Base-by-base conservation (phyloP, 2,329 filamentous ascomycete genomes). In the Neonectria ditissima region DNA sequence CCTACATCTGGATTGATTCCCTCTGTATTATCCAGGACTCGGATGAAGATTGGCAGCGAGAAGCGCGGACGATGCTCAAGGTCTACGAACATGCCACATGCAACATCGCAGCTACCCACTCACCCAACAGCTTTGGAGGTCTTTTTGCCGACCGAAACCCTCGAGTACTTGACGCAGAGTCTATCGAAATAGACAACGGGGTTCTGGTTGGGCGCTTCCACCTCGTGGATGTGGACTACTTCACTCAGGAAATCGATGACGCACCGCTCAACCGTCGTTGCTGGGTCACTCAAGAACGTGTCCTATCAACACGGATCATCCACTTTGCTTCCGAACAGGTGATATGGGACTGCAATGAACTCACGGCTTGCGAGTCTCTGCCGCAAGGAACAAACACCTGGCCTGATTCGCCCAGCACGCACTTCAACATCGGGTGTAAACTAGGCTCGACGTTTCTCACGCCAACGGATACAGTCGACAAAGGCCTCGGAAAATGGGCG, bases 21-120 rank as follows among this genome's bases (percentile, higher is more conserved):
- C 11, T 66, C 2, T 66, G 66, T 18, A 68, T 68, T 14, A 57
- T 68, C n/a, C 66, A 68, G 28, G 47, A 66, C 5, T 64, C 57
- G 1, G 43, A 45, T 5, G n/a, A 57, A 9, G 63, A 68, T 28
- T 68, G 66, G 66, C 28, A 62, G 11, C 43, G 26, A 4, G 66
- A 68, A 50, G 56, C 66, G 4, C 14, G n/a, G 6, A 55, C 34
- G 2, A 66, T 66, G 66, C 34, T 50, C 2, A 43, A 55, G 1
- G 57, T 66, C 1, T 68, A 68, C 51, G 30, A 59, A 9, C 14
- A 65, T 13, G 59, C 66, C 0, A 5, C 55, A 2, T 55, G 28
- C 24, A 68, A 62, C 16, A 55, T 67, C 6, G 62, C 65, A 0
- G 62, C 65, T 3, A 62, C 45, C 2, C 14, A 34, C 13, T 54